phyloP scores from a whole-genome alignment of 2,329 filamentous ascomycete species.

The Fusarium nanum region DNA sequence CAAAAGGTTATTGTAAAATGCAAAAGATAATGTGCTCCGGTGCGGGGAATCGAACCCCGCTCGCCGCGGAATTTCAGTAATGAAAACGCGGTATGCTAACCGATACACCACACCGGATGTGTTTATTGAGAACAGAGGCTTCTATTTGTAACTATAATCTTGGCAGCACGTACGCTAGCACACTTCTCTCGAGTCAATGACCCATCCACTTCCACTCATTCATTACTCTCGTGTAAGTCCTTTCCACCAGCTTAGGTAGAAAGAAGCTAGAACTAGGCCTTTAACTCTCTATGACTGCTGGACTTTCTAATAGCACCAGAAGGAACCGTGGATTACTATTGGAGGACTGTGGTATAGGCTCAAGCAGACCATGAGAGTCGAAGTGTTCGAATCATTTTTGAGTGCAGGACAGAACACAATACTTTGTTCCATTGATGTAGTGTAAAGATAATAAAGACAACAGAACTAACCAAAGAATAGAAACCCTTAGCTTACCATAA shows the following conservation, averaged over 20 bases:
- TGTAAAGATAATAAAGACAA: background rate
- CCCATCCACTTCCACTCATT: background rate
- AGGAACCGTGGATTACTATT: background rate
- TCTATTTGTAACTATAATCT: rapidly evolving
- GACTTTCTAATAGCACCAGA: background rate
- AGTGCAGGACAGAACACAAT: background rate
- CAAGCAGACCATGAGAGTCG: background rate
- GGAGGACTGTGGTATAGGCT: background rate
- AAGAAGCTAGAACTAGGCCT: background rate
- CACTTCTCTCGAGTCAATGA: background rate
- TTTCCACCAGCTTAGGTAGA: background rate
- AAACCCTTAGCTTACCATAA: background rate
- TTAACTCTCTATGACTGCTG: background rate
- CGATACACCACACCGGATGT: slow-evolving; percentile 42
- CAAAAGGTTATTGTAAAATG: background rate
- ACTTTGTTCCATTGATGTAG: background rate
- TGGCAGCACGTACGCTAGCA: rapidly evolving
- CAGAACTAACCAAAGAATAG: rapidly evolving
- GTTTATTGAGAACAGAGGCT: background rate
- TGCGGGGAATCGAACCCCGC: slow-evolving; percentile 41
- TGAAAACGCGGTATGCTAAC: slow-evolving; percentile 44
- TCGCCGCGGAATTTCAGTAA: slow-evolving; percentile 28
- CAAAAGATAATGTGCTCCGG: slow-evolving; percentile 10
- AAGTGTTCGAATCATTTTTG: background rate
- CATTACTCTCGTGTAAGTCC: background rate